Base-by-base conservation (phyloP, 1,284 basidiomycete genomes). In the Fomitopsis pinicola region DNA sequence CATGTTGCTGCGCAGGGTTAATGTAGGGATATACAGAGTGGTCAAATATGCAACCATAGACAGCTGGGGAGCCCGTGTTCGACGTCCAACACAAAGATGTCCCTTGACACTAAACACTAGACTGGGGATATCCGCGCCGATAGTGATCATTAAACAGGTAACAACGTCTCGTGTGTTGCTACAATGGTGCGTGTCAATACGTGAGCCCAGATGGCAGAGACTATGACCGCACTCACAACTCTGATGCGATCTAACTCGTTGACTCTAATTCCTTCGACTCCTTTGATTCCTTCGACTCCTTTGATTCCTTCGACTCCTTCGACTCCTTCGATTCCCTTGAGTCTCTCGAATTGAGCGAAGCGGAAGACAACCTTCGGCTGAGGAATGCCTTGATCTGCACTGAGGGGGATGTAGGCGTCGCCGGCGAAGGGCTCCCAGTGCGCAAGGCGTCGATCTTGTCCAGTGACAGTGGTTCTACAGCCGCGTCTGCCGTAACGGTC, bases 401-500 rank as follows among this genome's bases (percentile, higher is more conserved):
- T 2, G 62, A 58, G 6, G 67, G 63, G 6, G 65, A 66, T 2
- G 63, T 58, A 3, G 67, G 68, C 35, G 63, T 63, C 2, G 61
- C 55, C 3, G 67, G 68, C 2, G 54, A 55, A 19, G 68, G 61
- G 26, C 59, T 62, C 12, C 62, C 60, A 17, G 59, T 62, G 19
- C 56, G 58, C 15, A 42, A 36, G 4, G 61, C 60, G 55, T 64
- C 66, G 10, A 63, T 55, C 44, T 55, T 64, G 15, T 67, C 63
- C 5, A 62, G 62, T 15, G 63, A 65, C 5, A 61, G 35, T 6
- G 46, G 17, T 15, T 59, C 46, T 5, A 19, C n/a, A 9, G 36
- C 30, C 60, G 3, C 33, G 54, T 50, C 67, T 9, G 66, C 48
- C 8, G 65, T 59, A 15, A 65, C 72, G 14, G 80, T 77, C 1